Conservation (phyloP, 306 rosid genomes). For the Dryas drummondii region DNA sequence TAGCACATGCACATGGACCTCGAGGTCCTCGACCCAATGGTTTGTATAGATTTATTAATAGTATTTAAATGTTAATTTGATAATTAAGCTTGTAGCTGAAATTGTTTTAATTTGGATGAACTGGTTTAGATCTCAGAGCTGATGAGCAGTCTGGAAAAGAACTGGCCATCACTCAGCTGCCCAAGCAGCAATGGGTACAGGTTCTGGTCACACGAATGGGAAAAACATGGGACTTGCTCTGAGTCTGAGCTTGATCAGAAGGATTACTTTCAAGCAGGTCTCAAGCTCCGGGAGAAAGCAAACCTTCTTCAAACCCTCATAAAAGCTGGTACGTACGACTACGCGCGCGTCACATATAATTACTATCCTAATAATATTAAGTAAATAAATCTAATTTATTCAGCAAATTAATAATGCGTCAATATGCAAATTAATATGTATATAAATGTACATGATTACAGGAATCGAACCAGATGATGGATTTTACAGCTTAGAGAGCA, state of each 20-base stretch:
- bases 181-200: constrained; percentile 75
- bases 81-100: no score
- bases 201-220: constrained; percentile 95
- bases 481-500: constrained; percentile 43
- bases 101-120: no score
- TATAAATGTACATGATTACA: constrained; percentile 11
- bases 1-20: no score
- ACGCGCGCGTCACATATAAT: not conserved
- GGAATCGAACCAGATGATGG: constrained; percentile 64
- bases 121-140: constrained; percentile 51
- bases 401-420: no score
- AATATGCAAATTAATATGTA: no score
- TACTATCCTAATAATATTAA: not conserved
- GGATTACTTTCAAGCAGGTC: constrained; percentile 62
- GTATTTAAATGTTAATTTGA: no score
- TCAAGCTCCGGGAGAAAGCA: constrained; percentile 51
- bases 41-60: no score
- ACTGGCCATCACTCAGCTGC: constrained; percentile 87
- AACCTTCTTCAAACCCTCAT: constrained; percentile 57
- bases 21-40: no score
- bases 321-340: constrained; percentile 45
- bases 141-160: constrained; percentile 40
- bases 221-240: constrained; percentile 83
- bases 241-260: constrained; percentile 65
- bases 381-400: no score